A percentile compares a stretch with the other conserved stretches of the same genome.
Evolutionary conservation across 2,329 filamentous ascomycete species (phyloP).

Genomic region (Thielaviopsis musarum): DNA sequence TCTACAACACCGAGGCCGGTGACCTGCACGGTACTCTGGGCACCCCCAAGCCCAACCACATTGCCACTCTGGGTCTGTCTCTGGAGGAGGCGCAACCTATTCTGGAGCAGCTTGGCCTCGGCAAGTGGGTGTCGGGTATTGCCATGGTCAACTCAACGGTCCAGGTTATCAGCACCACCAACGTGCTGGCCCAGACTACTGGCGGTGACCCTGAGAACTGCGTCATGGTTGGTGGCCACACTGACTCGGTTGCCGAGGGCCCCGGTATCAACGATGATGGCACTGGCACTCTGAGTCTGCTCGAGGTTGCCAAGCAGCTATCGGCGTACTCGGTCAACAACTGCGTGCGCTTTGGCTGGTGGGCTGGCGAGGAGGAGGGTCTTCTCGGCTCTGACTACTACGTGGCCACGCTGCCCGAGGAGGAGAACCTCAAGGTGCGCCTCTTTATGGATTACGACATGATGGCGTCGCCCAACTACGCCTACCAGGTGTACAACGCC

Average conservation of each 20-base stretch:
- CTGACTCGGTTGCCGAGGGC: constrained; percentile 43
- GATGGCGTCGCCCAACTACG: constrained; percentile 49
- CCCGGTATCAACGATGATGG: constrained; percentile 69
- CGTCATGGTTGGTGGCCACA: constrained; percentile 49
- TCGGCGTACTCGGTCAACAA: constrained; percentile 42
- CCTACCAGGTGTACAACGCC: constrained; percentile 53
- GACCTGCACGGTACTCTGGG: constrained; percentile 52
- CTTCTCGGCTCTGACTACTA: constrained; percentile 48
- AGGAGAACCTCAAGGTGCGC: constrained; percentile 46
- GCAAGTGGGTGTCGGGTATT: constrained; percentile 33
- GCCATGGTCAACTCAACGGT: constrained; percentile 44
- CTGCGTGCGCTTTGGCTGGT: constrained; percentile 51
- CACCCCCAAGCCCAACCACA: constrained; percentile 37
- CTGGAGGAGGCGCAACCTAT: constrained; percentile 40
- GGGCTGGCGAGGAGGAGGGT: constrained; percentile 50
- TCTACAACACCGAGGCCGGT: constrained; percentile 57
- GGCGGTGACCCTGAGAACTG: constrained; percentile 44
- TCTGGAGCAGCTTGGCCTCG: constrained; percentile 34
- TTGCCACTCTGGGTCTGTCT: constrained; percentile 52
- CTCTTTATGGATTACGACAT: constrained; percentile 58
- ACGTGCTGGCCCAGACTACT: constrained; percentile 45
- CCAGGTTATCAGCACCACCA: constrained; percentile 35
- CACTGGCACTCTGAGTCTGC: constrained; percentile 43
- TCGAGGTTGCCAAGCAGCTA: constrained; percentile 45
- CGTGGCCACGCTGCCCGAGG: constrained; percentile 32